A percentile compares a stretch with the other conserved stretches of the same genome.
These are phyloP conservation scores for Pyrenophora seminiperda DNA, from an alignment of 2,329 filamentous ascomycete species.

Conservation along the genomic window DNA sequence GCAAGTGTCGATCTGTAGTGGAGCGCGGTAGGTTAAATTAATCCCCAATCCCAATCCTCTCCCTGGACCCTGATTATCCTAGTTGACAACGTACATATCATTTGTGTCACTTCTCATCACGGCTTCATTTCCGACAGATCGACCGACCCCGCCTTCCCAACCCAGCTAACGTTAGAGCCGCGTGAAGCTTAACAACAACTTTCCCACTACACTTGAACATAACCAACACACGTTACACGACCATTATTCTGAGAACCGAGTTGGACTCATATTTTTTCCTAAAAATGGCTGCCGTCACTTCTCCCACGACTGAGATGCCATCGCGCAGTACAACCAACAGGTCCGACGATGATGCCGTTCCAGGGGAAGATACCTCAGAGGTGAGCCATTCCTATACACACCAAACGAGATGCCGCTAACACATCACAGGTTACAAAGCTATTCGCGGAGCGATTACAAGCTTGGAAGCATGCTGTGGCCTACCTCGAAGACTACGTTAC, in stretches of 20 bases:
- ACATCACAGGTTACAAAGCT: constrained; percentile 56
- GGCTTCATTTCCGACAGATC: constrained; percentile 6
- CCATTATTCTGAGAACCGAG: not conserved
- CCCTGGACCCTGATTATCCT: constrained; percentile 13
- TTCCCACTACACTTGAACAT: not conserved
- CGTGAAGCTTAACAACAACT: constrained; percentile 7
- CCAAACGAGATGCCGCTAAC: not conserved
- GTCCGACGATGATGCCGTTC: constrained; percentile 54
- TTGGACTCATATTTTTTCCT: not conserved
- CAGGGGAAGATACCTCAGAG: constrained; percentile 57
- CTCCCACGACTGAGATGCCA: constrained; percentile 38
- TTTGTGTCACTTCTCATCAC: not conserved
- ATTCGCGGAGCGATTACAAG: constrained; percentile 83
- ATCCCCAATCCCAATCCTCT: constrained; percentile 4
- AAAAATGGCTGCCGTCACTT: constrained; percentile 42
- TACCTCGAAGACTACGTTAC: constrained; percentile 90
- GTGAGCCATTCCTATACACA: constrained; percentile 4
- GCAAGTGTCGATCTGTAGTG: constrained; percentile 5
- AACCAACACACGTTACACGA: constrained; percentile 3
- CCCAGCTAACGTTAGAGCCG: constrained; percentile 7
- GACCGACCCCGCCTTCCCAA: constrained; percentile 9
- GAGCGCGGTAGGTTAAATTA: constrained; percentile 15
- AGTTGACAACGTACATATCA: not conserved
- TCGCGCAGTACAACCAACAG: constrained; percentile 40
- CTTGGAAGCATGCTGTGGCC: constrained; percentile 93